Base-by-base conservation (phyloP, 805 yeast genomes). In the Yarrowia hollandica region DNA sequence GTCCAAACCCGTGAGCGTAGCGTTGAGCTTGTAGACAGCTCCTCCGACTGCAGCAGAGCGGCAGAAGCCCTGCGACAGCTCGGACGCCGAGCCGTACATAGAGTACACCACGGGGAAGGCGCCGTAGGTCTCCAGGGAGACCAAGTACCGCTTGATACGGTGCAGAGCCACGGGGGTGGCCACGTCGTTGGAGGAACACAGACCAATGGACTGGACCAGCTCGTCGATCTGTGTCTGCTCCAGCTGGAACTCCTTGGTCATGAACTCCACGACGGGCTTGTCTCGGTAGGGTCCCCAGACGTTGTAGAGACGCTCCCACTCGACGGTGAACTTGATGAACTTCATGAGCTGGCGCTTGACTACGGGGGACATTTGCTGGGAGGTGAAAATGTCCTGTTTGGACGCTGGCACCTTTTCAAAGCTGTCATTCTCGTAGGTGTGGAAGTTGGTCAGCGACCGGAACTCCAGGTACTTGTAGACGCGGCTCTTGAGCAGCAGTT, bases 41-140 rank as follows among this genome's bases (percentile, higher is more conserved):
- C 98, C 98, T 16, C 94, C 98, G 63, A 92, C 98, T 12, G 99
- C 99, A 3, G 98, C 98, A 60, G 96, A 87, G 66, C 99, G 80
- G 74, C 97, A 92, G 72, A 94, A 92, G 1, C 97, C 99, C 74
- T 92, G 99, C 14, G 96, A 85, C 23, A 92, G 76, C 73, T 92
- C 99, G 57, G 98, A 97, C 0, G 96, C 91, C 2, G 96, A 95
- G 60, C 98, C 99, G 73, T 85, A 92, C 76, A 90, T 92, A 54
- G 96, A 87, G 66, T 85, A 85, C 75, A 92, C 78, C 11, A 88
- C 95, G 2, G 99, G 97, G 78, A 94, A 92, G 63, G 83, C 86
- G 12, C 99, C 99, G 71, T 91, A 94, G 4, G 91, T 89, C 66
- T 91, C 96, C 69, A 89, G 85, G 15, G 96, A 88, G 8, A 82